Percentiles rank a stretch among this genome's conserved stretches.
phyloP scores from a whole-genome alignment of 257 asterid species.

The Mentha longifolia region DNA sequence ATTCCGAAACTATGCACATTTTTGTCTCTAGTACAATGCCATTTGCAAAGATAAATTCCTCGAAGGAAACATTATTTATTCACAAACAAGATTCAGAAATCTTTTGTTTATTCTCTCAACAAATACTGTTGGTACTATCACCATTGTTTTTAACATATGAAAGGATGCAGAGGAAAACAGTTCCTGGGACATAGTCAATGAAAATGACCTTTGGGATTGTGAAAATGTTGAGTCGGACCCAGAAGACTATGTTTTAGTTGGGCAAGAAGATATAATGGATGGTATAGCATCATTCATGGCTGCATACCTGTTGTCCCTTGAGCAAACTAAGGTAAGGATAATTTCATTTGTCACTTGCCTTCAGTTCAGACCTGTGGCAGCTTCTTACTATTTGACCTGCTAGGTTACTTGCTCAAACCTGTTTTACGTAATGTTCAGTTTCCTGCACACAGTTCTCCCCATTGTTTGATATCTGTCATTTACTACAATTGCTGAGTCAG shows the following conservation, averaged over 20 bases:
- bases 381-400: background rate
- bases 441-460: no score
- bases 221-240: conserved; percentile 59
- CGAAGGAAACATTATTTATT: conserved; percentile 1
- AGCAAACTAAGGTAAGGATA: conserved; percentile 79
- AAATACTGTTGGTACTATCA: conserved; percentile 29
- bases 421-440: no score
- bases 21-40: conserved; percentile 19
- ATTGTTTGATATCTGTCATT: no score
- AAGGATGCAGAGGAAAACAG: conserved; percentile 76
- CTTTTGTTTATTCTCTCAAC: background rate
- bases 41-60: conserved; percentile 14
- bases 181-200: conserved; percentile 94
- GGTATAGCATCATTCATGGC: conserved; percentile 99
- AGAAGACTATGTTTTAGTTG: conserved; percentile 90
- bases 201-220: conserved; percentile 91
- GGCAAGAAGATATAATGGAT: conserved; percentile 96
- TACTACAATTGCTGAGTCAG: no score
- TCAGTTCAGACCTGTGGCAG: conserved; percentile 16
- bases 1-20: conserved; percentile 2
- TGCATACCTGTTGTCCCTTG: conserved; percentile 81
- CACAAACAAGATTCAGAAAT: background rate
- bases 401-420: no score
- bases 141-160: conserved; percentile 28
- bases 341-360: conserved; percentile 24